These are phyloP conservation scores for Cantharellus anzutake DNA, from an alignment of 768 basidiomycete species.

Conservation along the genomic window DNA sequence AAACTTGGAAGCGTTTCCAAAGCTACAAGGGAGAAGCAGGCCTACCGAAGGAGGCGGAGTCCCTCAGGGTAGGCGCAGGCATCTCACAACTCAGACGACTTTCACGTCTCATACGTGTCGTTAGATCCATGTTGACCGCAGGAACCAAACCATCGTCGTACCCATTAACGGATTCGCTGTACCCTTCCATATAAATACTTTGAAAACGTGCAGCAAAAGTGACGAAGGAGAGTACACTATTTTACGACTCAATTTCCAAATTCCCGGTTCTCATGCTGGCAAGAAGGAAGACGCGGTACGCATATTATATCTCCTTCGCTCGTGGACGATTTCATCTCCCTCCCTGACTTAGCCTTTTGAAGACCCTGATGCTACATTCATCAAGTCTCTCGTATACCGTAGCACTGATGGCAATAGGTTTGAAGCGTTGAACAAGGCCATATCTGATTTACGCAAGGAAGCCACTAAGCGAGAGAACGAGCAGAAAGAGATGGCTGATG, in stretches of 20 bases:
- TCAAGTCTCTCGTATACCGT: slow-evolving; percentile 88
- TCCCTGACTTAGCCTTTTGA: slow-evolving; percentile 57
- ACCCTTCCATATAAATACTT: slow-evolving; percentile 94
- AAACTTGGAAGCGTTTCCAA: slow-evolving; percentile 89
- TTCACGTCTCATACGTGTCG: background rate
- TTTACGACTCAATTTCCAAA: slow-evolving; percentile 94
- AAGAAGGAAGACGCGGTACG: slow-evolving; percentile 95
- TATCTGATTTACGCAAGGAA: slow-evolving; percentile 89
- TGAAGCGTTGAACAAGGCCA: slow-evolving; percentile 73
- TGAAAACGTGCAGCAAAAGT: slow-evolving; percentile 94
- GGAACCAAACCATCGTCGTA: slow-evolving; percentile 72
- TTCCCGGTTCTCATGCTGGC: slow-evolving; percentile 89
- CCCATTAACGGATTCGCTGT: slow-evolving; percentile 93
- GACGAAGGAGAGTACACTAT: slow-evolving; percentile 93
- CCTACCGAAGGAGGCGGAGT: slow-evolving; percentile 67
- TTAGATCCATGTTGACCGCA: slow-evolving; percentile 83
- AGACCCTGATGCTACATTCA: slow-evolving; percentile 88
- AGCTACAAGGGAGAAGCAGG: slow-evolving; percentile 92
- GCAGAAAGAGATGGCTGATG: slow-evolving; percentile 96
- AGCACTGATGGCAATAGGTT: slow-evolving; percentile 81
- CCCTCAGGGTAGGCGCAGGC: slow-evolving; percentile 40
- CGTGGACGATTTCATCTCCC: background rate
- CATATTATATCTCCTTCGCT: slow-evolving; percentile 4
- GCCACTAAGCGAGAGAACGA: slow-evolving; percentile 95
- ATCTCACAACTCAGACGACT: background rate